These are phyloP conservation scores for Populus trichocarpa DNA, from an alignment of 441 rosid species.

Conservation along the genomic window DNA sequence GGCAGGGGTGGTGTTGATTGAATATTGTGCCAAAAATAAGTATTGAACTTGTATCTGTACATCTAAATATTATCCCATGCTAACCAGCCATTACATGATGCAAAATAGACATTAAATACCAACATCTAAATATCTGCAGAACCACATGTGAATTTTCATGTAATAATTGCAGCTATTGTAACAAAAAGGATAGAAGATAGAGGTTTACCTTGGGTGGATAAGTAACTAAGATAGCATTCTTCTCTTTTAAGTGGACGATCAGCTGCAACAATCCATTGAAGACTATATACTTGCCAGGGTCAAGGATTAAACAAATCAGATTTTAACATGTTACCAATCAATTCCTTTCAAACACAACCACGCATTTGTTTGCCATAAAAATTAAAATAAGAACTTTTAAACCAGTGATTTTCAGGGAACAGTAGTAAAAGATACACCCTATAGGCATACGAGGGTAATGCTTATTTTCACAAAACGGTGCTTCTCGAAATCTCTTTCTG, in stretches of 20 bases:
- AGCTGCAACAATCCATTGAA: slow-evolving; percentile 83
- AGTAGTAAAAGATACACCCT: not conserved
- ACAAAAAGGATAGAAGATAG: not conserved
- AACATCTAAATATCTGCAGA: not conserved
- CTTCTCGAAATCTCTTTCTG: not conserved
- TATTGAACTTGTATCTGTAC: not conserved
- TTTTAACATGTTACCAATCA: not conserved
- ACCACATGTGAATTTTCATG: not conserved
- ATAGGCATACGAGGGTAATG: not conserved
- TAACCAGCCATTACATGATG: not conserved
- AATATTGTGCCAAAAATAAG: not conserved
- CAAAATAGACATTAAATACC: not conserved
- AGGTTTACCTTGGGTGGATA: slow-evolving; percentile 75
- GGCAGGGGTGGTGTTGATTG: not conserved
- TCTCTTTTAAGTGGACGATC: slow-evolving; percentile 77
- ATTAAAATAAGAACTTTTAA: not conserved
- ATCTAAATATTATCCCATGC: not conserved
- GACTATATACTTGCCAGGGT: slow-evolving; percentile 83
- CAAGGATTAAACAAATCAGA: slow-evolving; percentile 37
- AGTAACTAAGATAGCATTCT: slow-evolving; percentile 86
- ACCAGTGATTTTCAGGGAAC: not conserved
- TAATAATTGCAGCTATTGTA: not conserved
- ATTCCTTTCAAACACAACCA: not conserved
- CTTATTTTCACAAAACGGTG: not conserved
- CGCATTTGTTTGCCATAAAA: not conserved